Percentiles rank a stretch among this genome's conserved stretches.
Conservation (phyloP, 2,329 filamentous ascomycete species). For the Pestalotiopsis sp. region DNA sequence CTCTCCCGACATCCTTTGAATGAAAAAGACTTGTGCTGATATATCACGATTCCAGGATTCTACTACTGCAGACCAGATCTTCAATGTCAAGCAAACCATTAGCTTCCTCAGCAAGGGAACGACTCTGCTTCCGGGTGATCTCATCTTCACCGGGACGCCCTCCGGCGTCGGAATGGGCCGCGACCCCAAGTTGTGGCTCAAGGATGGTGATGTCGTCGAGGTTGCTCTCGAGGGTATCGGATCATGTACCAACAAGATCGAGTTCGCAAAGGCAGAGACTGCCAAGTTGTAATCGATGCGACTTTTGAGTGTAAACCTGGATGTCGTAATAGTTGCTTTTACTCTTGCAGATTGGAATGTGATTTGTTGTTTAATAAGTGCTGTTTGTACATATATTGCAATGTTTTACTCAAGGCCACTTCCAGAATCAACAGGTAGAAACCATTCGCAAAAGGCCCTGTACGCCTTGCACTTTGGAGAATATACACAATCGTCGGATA, state of each 20-base stretch:
- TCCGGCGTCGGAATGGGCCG: conserved; percentile 73
- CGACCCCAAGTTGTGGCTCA: conserved; percentile 68
- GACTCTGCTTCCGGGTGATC: conserved; percentile 64
- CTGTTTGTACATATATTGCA: not conserved
- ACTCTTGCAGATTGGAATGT: not conserved
- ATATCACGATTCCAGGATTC: conserved; percentile 41
- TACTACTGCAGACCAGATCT: conserved; percentile 65
- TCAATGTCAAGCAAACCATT: conserved; percentile 61
- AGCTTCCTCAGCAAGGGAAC: conserved; percentile 64
- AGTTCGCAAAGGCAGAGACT: conserved; percentile 38
- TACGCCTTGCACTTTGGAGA: no score
- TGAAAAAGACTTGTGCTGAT: not conserved
- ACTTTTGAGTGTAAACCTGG: not conserved
- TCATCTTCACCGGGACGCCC: conserved; percentile 72
- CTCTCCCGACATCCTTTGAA: no score
- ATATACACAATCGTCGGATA: no score
- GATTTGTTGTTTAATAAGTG: not conserved
- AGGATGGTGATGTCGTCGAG: conserved; percentile 71
- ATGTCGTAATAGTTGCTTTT: not conserved
- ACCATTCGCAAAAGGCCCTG: no score
- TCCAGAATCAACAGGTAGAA: no score
- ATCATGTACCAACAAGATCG: conserved; percentile 56
- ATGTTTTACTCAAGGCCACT: no score
- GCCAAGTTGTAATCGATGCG: conserved; percentile 33
- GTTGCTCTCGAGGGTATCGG: conserved; percentile 70